phyloP scores from a whole-genome alignment of 176 grass and related monocot genomes.

The Guadua angustifolia region DNA sequence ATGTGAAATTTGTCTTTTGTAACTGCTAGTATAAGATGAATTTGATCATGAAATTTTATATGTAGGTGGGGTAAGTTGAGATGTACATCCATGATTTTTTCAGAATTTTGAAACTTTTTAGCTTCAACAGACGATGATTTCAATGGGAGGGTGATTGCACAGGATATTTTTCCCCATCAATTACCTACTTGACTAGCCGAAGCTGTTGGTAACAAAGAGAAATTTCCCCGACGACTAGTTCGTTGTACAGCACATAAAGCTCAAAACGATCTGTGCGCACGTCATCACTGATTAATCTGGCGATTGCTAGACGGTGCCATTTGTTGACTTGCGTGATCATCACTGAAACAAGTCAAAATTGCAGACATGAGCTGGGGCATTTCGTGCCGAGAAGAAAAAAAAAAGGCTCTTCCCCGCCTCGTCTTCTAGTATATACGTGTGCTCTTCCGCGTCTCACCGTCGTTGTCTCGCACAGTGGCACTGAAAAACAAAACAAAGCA shows the following conservation, averaged over 20 bases:
- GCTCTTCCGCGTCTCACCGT: too few relatives aligned
- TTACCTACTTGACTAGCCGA: neutral
- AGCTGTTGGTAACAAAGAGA: neutral
- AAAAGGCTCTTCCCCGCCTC: too few relatives aligned
- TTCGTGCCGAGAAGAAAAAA: neutral
- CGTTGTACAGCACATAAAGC: neutral
- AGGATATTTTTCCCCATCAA: too few relatives aligned
- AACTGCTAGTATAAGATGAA: too few relatives aligned
- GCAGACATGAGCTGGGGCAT: slow-evolving; percentile 8
- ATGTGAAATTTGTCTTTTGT: too few relatives aligned
- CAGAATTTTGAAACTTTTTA: too few relatives aligned
- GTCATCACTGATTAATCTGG: neutral
- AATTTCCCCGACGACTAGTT: neutral
- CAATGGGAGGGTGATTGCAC: too few relatives aligned
- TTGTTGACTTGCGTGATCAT: neutral
- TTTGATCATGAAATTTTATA: too few relatives aligned
- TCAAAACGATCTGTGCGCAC: neutral
- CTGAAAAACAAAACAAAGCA: neutral
- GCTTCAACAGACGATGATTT: too few relatives aligned
- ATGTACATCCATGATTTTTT: too few relatives aligned
- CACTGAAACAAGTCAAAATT: slow-evolving; percentile 9
- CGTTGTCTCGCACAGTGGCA: neutral
- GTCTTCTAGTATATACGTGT: neutral
- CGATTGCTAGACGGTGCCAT: neutral
- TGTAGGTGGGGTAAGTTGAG: too few relatives aligned